Base-by-base conservation (phyloP, 2,329 filamentous ascomycete species). In the Alternaria rosae region DNA sequence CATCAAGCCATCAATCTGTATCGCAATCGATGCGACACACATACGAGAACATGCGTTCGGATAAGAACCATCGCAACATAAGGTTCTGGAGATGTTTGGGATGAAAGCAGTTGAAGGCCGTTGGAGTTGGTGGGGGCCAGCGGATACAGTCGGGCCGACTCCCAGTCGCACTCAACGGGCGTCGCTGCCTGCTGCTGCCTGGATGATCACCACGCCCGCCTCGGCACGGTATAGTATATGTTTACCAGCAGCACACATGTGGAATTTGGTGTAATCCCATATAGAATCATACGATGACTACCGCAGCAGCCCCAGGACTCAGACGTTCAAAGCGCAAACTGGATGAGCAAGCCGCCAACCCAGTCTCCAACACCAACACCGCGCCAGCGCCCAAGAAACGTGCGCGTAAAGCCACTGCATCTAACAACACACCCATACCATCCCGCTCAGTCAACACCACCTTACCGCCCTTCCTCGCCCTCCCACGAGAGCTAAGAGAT, bases 401-500 rank as follows among this genome's bases (percentile, higher is more conserved):
- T 28, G 57, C 52, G 9, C 51, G 52, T 11, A 59, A 50, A 43
- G 10, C 12, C 25, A 25, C 9, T 5, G 12, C 30, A 25, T 25
- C 30, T 32, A 23, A 38, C 30, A 25, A 30, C 48, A 30, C 6
- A 50, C 9, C 42, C 9, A 13, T 21, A 45, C 44, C 11, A 15
- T 1, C 45, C 9, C 52, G 10, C 17, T 57, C 48, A 23, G 2
- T 21, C 13, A 28, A 17, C 12, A 10, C 17, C 11, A 54, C 53
- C 21, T 15, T 45, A 6, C 30, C 57, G 3, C 30, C 43, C 4
- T 67, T 70, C 44, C 62, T 70, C 30, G 52, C 58, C 2, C 62
- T 70, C 4, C 69, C 69, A 5, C 57, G 64, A 26, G 67, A 71
- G 54, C 48, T 71, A 1, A 54, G 66, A 12, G 66, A 70, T 53